Conservation (phyloP, 495 filamentous ascomycete genomes). For the Melanomma pulvis-pyrius region DNA sequence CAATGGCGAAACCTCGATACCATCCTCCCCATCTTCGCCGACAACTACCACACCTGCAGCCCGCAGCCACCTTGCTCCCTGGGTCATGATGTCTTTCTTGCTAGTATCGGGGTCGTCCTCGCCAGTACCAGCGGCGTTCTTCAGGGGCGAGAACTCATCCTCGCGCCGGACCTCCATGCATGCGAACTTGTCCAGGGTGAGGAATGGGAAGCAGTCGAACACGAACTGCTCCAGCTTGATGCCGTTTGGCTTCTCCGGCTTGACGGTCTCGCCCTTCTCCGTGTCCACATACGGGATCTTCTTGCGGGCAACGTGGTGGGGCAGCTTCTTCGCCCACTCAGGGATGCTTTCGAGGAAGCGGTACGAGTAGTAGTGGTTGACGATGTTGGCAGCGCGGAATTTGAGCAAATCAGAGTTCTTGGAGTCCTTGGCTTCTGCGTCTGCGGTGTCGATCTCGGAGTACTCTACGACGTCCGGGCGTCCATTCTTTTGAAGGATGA, state of each 20-base stretch:
- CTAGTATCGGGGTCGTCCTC: constrained; percentile 95
- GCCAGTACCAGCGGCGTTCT: constrained; percentile 85
- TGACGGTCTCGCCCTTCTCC: constrained; percentile 74
- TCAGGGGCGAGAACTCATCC: constrained; percentile 97
- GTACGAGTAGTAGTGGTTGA: constrained; percentile 99
- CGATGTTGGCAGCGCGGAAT: constrained; percentile 97
- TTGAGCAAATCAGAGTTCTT: constrained; percentile 82
- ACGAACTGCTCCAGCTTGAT: constrained; percentile 99
- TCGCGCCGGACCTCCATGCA: constrained; percentile 94
- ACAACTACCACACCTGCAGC: constrained; percentile 75
- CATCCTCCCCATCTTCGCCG: constrained; percentile 67
- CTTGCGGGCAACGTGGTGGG: constrained; percentile 95
- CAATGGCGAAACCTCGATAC: constrained; percentile 89
- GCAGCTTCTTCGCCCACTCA: constrained; percentile 78
- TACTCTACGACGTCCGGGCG: constrained; percentile 98
- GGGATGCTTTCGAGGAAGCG: constrained; percentile 89
- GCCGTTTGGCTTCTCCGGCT: constrained; percentile 92
- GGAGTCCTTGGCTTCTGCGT: constrained; percentile 84
- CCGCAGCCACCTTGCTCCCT: constrained; percentile 83
- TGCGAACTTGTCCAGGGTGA: constrained; percentile 85
- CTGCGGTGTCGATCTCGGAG: constrained; percentile 89
- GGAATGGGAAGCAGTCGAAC: constrained; percentile 95
- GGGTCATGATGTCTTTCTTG: constrained; percentile 81
- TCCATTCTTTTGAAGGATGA: constrained; percentile 93
- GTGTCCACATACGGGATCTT: constrained; percentile 90